Base-by-base conservation (phyloP, 163 green algal species). In the Chloromonas sp. region DNA sequence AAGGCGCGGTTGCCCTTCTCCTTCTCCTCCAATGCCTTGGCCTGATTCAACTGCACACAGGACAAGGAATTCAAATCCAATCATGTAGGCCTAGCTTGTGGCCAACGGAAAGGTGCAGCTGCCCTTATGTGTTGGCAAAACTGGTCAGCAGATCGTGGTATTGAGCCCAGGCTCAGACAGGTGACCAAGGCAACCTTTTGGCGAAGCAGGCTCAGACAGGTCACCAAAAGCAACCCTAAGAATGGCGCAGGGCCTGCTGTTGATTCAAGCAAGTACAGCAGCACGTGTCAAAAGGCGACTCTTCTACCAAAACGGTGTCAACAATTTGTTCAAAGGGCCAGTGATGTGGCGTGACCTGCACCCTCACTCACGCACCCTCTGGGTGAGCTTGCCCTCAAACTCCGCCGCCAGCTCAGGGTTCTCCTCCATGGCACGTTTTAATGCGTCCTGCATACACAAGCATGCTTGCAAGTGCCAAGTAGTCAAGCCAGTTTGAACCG, bases 1-100 rank as follows among this genome's bases (percentile, higher is more conserved):
- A 97, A 98, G 1, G 94, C 90, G n/a, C 82, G 77, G 87, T 98
- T 98, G 74, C 95, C 95, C 58, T 84, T 78, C 70, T 93, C 92
- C 91, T 98, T 97, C 60, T 94, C 90, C 81, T 88, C 84, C 2
- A 61, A 71, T n/a, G 94, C 94, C 81, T 94, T 85, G 5, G 89
- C 84, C 89, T 94, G 84, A 8, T 82, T 85, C 14, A 90, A 79
- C 83, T 88, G 83, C 71, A 85, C 60, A 14, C 58, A 11, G 14
- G 13, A 2, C 13, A 58, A 36, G 36, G 66, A 8, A 76, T 76
- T 8, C 11, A 76, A 76, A 76, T 8, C 66, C 66, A 76, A 76
- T 11, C 5, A 76, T 76, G 66, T 11, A 8, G 11, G 66, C 66
- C 66, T n/a, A 76, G 8, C 5, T n/a, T 76, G 66, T 11, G 8